phyloP scores from a whole-genome alignment of 331 rosid species.

The Malus hybrid region DNA sequence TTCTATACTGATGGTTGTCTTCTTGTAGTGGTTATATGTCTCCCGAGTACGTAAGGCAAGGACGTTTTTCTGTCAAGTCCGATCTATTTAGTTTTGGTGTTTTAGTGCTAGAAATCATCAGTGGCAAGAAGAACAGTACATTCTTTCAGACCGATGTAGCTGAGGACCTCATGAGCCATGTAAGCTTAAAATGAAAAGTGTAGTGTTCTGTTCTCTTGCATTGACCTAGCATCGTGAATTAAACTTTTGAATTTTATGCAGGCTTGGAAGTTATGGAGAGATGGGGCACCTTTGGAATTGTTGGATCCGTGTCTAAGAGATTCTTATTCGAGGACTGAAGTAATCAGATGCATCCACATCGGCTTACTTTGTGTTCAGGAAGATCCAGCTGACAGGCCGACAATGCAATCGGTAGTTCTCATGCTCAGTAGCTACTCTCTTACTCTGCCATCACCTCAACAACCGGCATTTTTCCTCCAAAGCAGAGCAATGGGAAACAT shows the following conservation, averaged over 20 bases:
- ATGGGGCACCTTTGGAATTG: conserved; percentile 24
- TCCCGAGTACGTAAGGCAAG: conserved; percentile 33
- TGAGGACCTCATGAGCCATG: conserved; percentile 37
- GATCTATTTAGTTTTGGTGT: conserved; percentile 52
- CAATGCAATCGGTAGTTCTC: not conserved
- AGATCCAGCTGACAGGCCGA: conserved; percentile 1
- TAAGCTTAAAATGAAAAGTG: conserved; percentile 16
- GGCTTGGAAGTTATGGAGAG: conserved; percentile 55
- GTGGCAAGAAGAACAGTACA: conserved; percentile 22
- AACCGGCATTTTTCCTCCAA: not conserved
- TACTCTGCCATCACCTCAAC: conserved; percentile 1
- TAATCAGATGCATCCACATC: conserved; percentile 45
- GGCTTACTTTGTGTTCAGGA: conserved; percentile 9
- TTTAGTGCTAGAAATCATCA: conserved; percentile 43
- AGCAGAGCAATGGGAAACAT: not conserved
- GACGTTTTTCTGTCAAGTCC: conserved; percentile 19
- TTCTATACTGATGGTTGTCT: not conserved
- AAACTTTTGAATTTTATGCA: not conserved
- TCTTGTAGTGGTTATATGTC: conserved; percentile 37
- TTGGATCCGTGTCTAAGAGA: conserved; percentile 27
- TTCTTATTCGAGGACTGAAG: conserved; percentile 31
- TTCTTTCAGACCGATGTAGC: conserved; percentile 20
- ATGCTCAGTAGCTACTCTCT: not conserved
- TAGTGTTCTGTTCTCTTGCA: not conserved
- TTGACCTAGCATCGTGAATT: not conserved